Conservation (phyloP, 257 asterid genomes). For the Salvia miltiorrhiza region DNA sequence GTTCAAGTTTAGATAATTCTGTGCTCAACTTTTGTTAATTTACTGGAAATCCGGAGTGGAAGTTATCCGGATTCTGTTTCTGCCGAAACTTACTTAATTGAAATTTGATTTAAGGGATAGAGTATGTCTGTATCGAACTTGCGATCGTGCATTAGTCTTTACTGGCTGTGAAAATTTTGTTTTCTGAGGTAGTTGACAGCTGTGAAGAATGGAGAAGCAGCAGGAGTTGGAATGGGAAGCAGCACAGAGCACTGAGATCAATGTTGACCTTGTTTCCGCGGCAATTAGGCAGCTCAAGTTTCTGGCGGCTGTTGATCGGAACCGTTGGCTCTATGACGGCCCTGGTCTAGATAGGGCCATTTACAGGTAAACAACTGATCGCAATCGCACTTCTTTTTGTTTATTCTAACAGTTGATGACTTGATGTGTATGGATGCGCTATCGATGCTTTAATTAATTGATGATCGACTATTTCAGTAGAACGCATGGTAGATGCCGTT, state of each 20-base stretch:
- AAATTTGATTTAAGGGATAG: neutral
- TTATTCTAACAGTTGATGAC: neutral
- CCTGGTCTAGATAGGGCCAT: slow-evolving; percentile 62
- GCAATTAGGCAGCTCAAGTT: slow-evolving; percentile 75
- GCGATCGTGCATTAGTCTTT: neutral
- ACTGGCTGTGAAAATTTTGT: neutral
- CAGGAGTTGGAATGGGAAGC: slow-evolving; percentile 80
- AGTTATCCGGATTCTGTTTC: neutral
- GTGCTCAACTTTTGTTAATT: neutral
- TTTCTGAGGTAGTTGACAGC: slow-evolving; percentile 21
- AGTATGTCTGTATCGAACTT: neutral
- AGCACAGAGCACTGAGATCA: slow-evolving; percentile 68
- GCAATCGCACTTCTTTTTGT: neutral
- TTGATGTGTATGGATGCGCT: slow-evolving; percentile 6
- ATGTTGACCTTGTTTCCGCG: slow-evolving; percentile 72
- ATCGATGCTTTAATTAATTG: neutral
- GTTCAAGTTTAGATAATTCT: neutral
- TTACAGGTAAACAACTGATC: slow-evolving; percentile 44
- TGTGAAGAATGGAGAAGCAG: slow-evolving; percentile 46
- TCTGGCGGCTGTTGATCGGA: slow-evolving; percentile 78
- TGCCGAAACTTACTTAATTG: neutral
- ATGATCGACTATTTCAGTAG: neutral
- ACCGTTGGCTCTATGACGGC: slow-evolving; percentile 80
- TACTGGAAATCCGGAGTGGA: neutral
- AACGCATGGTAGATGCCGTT: neutral